These are phyloP conservation scores for Pseudogymnoascus verrucosus DNA, from an alignment of 2,329 filamentous ascomycete species.

Conservation along the genomic window DNA sequence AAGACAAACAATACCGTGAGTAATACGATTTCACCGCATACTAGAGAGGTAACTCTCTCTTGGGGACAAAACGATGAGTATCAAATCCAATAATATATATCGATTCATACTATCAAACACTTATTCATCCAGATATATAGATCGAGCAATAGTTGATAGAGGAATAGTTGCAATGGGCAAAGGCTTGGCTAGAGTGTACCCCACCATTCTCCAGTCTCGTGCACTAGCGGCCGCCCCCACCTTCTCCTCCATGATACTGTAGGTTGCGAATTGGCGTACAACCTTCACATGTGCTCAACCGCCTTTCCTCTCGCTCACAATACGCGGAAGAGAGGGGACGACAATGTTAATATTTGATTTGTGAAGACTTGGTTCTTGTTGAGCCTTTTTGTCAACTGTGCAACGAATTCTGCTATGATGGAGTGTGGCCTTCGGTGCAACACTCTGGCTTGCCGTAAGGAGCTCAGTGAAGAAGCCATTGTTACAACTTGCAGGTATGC, in stretches of 20 bases:
- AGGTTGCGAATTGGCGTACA: not conserved
- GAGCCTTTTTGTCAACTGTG: not conserved
- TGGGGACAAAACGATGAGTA: not conserved
- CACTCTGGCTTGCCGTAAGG: conserved; percentile 62
- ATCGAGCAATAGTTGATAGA: not conserved
- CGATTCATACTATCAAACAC: not conserved
- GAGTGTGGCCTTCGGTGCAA: conserved; percentile 74
- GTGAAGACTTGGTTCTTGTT: not conserved
- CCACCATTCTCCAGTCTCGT: not conserved
- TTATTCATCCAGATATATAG: not conserved
- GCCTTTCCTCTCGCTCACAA: not conserved
- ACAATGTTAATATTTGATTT: not conserved
- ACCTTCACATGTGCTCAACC: not conserved
- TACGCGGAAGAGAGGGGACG: not conserved
- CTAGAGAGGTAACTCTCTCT: not conserved
- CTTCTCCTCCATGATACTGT: not conserved
- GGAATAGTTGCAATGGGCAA: not conserved
- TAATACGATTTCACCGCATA: not conserved
- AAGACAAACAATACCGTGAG: not conserved
- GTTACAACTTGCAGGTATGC: conserved; percentile 82
- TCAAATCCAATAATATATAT: not conserved
- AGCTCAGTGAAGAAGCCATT: conserved; percentile 63
- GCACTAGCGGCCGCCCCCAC: conserved; percentile 6
- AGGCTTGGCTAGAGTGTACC: not conserved
- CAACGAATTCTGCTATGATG: conserved; percentile 40